A percentile compares a stretch with the other conserved stretches of the same genome.
phyloP scores from a whole-genome alignment of 768 basidiomycete genomes.

The Lactarius hatsudake region DNA sequence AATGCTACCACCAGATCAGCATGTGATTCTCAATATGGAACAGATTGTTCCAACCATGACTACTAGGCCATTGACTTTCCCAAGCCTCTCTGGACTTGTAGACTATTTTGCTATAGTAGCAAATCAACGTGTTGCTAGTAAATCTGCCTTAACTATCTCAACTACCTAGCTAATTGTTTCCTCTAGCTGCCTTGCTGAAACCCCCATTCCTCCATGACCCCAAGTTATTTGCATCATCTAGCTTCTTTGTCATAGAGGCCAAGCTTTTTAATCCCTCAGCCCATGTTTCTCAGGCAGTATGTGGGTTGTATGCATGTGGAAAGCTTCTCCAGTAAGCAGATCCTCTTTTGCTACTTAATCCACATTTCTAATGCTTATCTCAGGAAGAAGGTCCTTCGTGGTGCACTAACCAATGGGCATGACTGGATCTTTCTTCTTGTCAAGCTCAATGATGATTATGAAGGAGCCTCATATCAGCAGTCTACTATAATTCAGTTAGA shows the following conservation, averaged over 20 bases:
- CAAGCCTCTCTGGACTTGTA: neutral
- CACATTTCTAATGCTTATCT: neutral
- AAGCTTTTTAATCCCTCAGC: neutral
- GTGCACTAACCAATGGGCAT: no score
- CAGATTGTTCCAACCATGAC: neutral
- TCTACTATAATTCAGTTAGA: no score
- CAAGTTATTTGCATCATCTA: neutral
- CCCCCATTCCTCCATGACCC: neutral
- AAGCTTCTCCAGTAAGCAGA: slow-evolving; percentile 6
- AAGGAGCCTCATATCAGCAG: no score
- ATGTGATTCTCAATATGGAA: neutral
- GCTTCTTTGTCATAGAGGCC: slow-evolving; percentile 5
- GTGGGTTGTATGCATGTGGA: neutral
- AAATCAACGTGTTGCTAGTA: neutral
- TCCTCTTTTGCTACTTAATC: neutral
- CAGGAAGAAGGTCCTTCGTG: no score
- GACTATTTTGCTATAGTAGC: neutral
- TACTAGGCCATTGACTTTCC: neutral
- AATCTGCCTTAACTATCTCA: slow-evolving; percentile 1
- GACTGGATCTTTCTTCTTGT: no score
- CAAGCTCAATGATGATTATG: no score
- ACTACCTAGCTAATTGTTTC: neutral
- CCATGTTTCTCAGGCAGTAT: slow-evolving; percentile 3
- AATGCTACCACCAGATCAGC: neutral
- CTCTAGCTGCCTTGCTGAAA: neutral